Base-by-base conservation (phyloP, 2,329 filamentous ascomycete genomes). In the Calonectria naviculata region DNA sequence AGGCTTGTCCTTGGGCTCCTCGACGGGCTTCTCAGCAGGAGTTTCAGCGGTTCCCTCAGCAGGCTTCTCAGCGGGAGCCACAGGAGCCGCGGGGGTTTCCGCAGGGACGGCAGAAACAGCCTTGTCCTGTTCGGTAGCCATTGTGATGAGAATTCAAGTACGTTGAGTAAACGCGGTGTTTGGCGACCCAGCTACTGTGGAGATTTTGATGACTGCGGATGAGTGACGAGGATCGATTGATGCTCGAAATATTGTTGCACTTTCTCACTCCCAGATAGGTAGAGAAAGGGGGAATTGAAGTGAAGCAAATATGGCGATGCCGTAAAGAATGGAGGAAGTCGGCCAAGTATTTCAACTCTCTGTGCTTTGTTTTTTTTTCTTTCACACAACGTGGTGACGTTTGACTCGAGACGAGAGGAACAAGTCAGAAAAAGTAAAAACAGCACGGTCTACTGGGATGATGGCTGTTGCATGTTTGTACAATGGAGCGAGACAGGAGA, bases 71-170 rank as follows among this genome's bases (percentile, higher is more conserved):
- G 74, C 61, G 21, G 73, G 68, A 56, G 64, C 68, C 10, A 54
- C 70, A 21, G 62, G 58, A 52, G 67, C 70, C 29, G 41, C 68
- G 21, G 58, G 52, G 26, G 72, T 54, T 17, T 63, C 67, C 42
- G 65, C 70, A 13, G 73, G 36, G 21, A 71, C 61, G 29, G 72
- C 68, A 46, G 72, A 26, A 58, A 69, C 52, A 54, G 68, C 72
- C 71, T 78, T 76, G 17, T 77, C 71, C 64, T 81, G 76, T 71
- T 82, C 78, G 62, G 78, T 63, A 70, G 82, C 74, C 80, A 83
- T 83, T 74, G 67, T 61, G 44, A 56, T 31, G 61, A 31, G 29
- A n/a, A 46, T 21, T 10, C 6, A 19, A 41, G 7, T 4, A 19
- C 26, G 21, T 24, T 49, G 49, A 38, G 47, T 26, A 19, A 46